Conservation (phyloP, 495 filamentous ascomycete species). For the Penicillium dipodomyicola region DNA sequence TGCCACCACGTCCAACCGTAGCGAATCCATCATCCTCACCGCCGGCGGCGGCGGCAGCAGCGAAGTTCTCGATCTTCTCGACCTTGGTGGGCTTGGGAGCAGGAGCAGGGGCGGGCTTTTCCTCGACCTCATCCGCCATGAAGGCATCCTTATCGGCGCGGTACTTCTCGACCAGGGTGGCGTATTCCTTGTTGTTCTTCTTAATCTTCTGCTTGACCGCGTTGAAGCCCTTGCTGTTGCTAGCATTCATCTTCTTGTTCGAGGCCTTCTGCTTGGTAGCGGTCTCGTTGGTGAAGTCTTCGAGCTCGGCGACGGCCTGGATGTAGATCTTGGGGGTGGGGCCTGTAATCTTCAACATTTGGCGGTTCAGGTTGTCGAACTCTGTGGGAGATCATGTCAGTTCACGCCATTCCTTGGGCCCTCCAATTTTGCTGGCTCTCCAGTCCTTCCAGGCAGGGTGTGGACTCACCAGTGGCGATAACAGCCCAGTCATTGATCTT, state of each 20-base stretch:
- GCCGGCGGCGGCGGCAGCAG: constrained; percentile 43
- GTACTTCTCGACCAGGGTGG: constrained; percentile 82
- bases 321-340: constrained; percentile 86
- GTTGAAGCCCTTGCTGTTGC: constrained; percentile 89
- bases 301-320: constrained; percentile 87
- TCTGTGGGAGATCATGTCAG: constrained; percentile 53
- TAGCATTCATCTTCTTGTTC: constrained; percentile 98
- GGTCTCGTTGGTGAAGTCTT: constrained; percentile 93
- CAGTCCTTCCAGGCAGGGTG: constrained; percentile 1
- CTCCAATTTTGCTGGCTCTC: constrained; percentile 10
- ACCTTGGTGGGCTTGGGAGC: constrained; percentile 41
- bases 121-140: constrained; percentile 80
- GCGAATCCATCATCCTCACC: constrained; percentile 82
- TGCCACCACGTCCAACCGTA: constrained; percentile 82
- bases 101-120: constrained; percentile 42
- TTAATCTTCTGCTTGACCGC: constrained; percentile 95
- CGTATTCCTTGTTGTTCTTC: constrained; percentile 97
- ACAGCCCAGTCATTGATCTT: constrained; percentile 97
- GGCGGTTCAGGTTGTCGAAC: constrained; percentile 95
- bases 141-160: constrained; percentile 77
- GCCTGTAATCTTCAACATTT: constrained; percentile 74
- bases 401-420: constrained; percentile 5
- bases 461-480: constrained; percentile 75
- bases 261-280: constrained; percentile 92
- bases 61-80: constrained; percentile 42